Percentiles rank a stretch among this genome's conserved stretches.
These are phyloP conservation scores for Candida sonorensis DNA, from an alignment of 805 yeast genomes.

Conservation along the genomic window DNA sequence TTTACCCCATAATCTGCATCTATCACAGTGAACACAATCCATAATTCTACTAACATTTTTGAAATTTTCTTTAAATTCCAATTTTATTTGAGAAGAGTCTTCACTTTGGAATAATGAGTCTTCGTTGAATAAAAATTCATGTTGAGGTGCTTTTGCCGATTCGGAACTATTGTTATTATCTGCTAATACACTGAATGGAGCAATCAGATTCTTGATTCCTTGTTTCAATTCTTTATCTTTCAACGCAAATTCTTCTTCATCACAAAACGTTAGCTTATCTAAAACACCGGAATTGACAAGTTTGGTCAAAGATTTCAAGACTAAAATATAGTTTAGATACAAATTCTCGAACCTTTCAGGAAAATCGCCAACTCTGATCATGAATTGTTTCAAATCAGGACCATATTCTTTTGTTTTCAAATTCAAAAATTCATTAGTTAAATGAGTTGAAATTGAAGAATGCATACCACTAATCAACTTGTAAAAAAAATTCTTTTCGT, in stretches of 20 bases:
- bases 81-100: constrained; percentile 52
- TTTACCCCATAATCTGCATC: constrained; percentile 98
- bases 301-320: constrained; percentile 75
- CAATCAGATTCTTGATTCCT: constrained; percentile 26
- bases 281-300: constrained; percentile 26
- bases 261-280: constrained; percentile 22
- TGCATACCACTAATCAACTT: constrained; percentile 89
- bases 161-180: constrained; percentile 10
- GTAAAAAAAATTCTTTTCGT: constrained; percentile 85
- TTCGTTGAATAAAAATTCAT: constrained; percentile 37
- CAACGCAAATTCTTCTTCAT: constrained; percentile 18
- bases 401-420: constrained; percentile 69
- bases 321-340: constrained; percentile 86
- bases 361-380: constrained; percentile 82
- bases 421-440: constrained; percentile 75
- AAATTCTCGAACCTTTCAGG: constrained; percentile 87
- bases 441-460: constrained; percentile 89
- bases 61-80: constrained; percentile 81
- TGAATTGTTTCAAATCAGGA: constrained; percentile 75
- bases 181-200: constrained; percentile 21
- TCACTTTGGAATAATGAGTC: constrained; percentile 40
- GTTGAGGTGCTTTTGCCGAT: no score
- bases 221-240: constrained; percentile 23
- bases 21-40: constrained; percentile 98
- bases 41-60: constrained; percentile 85